Percentiles rank a stretch among this genome's conserved stretches.
Conservation (phyloP, 1,139 yeast genomes). For the Nadsonia starkeyi-henricii region DNA sequence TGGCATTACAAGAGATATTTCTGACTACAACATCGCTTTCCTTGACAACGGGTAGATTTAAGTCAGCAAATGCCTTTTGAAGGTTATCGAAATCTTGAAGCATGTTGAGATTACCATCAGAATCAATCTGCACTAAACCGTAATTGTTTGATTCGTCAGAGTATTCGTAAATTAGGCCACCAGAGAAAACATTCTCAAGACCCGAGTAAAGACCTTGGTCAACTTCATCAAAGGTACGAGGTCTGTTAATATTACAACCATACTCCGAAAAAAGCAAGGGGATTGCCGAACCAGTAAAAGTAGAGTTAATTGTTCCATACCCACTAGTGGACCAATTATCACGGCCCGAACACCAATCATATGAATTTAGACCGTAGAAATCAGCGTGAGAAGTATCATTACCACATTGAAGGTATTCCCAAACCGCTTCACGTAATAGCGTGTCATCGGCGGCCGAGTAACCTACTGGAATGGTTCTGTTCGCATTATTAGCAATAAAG, state of each 20-base stretch:
- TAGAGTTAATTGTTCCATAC: conserved; percentile 50
- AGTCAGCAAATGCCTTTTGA: conserved; percentile 12
- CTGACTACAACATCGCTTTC: background rate
- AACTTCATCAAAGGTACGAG: conserved; percentile 73
- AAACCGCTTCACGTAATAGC: conserved; percentile 56
- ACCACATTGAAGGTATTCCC: conserved; percentile 69
- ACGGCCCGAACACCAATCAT: conserved; percentile 75
- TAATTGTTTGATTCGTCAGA: conserved; percentile 81
- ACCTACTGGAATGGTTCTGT: conserved; percentile 74
- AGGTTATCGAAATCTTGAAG: conserved; percentile 22
- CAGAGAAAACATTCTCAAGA: conserved; percentile 64
- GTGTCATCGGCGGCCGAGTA: conserved; percentile 94
- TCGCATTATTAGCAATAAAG: conserved; percentile 44
- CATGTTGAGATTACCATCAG: conserved; percentile 36
- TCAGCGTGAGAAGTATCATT: conserved; percentile 56
- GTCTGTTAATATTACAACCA: conserved; percentile 79
- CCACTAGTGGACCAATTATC: conserved; percentile 64
- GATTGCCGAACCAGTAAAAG: conserved; percentile 48
- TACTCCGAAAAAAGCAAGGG: conserved; percentile 88
- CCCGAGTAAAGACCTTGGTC: conserved; percentile 32
- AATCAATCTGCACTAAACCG: conserved; percentile 59
- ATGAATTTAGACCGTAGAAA: conserved; percentile 89
- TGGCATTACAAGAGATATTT: conserved; percentile 31
- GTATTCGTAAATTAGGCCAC: conserved; percentile 87
- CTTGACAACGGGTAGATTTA: conserved; percentile 28